Base-by-base conservation (phyloP, 768 basidiomycete genomes). In the Postia placenta region DNA sequence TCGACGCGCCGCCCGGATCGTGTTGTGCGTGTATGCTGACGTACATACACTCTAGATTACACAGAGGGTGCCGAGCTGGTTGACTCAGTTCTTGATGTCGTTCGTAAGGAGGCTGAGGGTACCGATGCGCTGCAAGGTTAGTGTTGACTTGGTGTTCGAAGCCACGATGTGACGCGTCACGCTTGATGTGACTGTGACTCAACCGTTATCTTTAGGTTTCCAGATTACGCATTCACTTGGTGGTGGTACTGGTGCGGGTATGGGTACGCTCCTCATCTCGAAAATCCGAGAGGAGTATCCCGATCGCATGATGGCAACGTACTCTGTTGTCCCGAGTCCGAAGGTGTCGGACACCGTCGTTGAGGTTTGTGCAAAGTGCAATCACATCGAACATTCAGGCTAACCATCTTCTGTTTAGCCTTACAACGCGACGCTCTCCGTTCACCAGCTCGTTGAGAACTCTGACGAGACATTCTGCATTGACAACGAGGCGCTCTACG, bases 391-490 rank as follows among this genome's bases (percentile, higher is more conserved):
- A 9, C 38, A 14, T 22, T 39, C 19, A 17, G 17, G 6, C 19
- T 26, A 2, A 1, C 19, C 20, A 20, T 11, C 11, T 14, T 49
- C 6, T 48, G 17, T 25, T 41, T 58, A 89, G 87, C 95, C 96
- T 2, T 99, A 98, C 80, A 98, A 98, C 69, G 96, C 95, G 27
- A 96, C 93, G 3, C 87, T 98, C 46, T 96, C 92, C 45, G 92
- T 98, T 11, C 95, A 98, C 68, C 96, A 98, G 72, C 83, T 98
- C 37, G 96, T 98, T 45, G 96, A 98, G 73, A 98, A 98, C 80
- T 97, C 95, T 28, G 95, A 98, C 64, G 93, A 96, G 73, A 98
- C 96, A 15, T 98, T 98, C 89, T 98, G 95, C 70, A 98, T 99
- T 67, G 95, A 98, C 67, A 98, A 98, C 68, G 95, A 98, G 70